These are phyloP conservation scores for Coriolopsis trogii DNA, from an alignment of 1,284 basidiomycete species.

Conservation along the genomic window DNA sequence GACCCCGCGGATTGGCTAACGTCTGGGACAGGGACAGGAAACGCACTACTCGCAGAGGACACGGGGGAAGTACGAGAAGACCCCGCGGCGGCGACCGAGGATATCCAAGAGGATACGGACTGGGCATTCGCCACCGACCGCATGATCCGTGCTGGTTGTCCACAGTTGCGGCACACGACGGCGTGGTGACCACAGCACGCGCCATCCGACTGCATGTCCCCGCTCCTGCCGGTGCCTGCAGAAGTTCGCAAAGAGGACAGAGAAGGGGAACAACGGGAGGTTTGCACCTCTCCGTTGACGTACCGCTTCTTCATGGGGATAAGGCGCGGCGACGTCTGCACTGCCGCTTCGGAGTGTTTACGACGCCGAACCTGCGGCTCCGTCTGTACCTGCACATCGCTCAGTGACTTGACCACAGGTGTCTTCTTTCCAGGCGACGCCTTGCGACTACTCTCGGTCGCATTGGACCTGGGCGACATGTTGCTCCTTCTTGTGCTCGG, in stretches of 20 bases:
- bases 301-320: background rate
- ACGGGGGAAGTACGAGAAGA: background rate
- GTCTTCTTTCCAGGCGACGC: background rate
- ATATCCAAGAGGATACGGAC: too few species aligned
- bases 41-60: background rate
- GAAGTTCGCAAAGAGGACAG: background rate
- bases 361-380: constrained; percentile 1
- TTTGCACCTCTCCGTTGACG: background rate
- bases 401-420: background rate
- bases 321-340: constrained; percentile 5
- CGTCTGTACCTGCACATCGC: constrained; percentile 15
- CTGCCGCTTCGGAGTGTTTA: background rate
- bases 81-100: background rate
- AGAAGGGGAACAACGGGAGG: background rate
- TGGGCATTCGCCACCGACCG: too few species aligned
- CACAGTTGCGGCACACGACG: too few species aligned
- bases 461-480: too few species aligned
- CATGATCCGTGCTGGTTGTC: too few species aligned
- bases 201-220: too few species aligned
- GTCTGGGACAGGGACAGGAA: background rate
- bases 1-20: background rate
- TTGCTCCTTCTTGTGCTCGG: background rate
- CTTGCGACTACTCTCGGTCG: background rate
- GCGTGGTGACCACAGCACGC: too few species aligned
- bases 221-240: constrained; percentile 3